Evolutionary conservation across 2,329 filamentous ascomycete species (phyloP).

Genomic region (Ophiosphaerella herpotricha): DNA sequence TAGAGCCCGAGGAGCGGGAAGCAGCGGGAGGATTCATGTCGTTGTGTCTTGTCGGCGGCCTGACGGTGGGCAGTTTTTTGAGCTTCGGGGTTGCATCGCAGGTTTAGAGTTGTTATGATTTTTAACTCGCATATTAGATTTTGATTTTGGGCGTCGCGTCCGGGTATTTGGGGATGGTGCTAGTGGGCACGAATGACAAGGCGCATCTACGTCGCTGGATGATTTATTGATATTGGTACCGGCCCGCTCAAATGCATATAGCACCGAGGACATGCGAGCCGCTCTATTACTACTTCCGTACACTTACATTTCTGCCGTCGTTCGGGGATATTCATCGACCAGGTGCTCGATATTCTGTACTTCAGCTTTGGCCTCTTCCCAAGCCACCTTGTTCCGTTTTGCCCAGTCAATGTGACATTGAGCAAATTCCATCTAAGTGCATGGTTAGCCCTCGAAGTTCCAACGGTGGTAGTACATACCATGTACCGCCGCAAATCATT

Average conservation of each 20-base stretch:
- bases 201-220: too few species aligned
- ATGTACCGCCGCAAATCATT: constrained; percentile 92
- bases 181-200: too few species aligned
- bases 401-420: constrained; percentile 95
- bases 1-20: constrained; percentile 80
- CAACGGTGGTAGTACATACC: constrained; percentile 63
- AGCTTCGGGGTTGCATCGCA: constrained; percentile 65
- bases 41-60: constrained; percentile 80
- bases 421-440: constrained; percentile 78
- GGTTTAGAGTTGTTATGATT: background rate
- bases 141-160: too few species aligned
- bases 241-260: background rate
- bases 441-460: constrained; percentile 4
- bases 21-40: constrained; percentile 95
- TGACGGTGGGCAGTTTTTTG: constrained; percentile 83
- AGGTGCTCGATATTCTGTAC: constrained; percentile 78
- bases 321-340: constrained; percentile 27
- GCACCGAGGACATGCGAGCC: background rate
- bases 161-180: too few species aligned
- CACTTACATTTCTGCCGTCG: constrained; percentile 20
- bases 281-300: constrained; percentile 3
- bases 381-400: constrained; percentile 85
- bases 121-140: too few species aligned
- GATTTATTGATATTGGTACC: background rate
- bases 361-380: constrained; percentile 87